Evolutionary conservation across 1,284 basidiomycete genomes (phyloP).

Genomic region (Amylostereum chailletii): DNA sequence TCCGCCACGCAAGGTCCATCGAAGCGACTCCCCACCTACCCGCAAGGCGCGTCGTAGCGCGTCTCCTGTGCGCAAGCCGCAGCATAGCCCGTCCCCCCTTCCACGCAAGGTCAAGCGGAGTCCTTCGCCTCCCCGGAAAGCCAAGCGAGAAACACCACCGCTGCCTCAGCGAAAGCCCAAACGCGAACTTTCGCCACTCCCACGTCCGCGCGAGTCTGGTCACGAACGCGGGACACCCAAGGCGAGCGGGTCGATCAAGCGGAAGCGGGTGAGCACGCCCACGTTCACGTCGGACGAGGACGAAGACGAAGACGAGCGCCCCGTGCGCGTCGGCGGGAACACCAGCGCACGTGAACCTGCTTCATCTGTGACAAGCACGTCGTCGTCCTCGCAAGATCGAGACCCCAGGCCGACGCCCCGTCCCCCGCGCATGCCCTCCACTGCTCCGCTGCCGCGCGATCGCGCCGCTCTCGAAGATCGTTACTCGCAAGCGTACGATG

Average conservation of each 20-base stretch:
- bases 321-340: constrained; percentile 2
- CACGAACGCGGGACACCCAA: constrained; percentile 15
- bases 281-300: constrained; percentile 59
- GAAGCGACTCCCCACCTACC: not conserved
- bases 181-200: not conserved
- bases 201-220: constrained; percentile 2
- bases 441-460: constrained; percentile 33
- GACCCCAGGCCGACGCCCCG: not conserved
- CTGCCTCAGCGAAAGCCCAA: constrained; percentile 1
- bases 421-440: constrained; percentile 11
- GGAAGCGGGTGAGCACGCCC: constrained; percentile 30
- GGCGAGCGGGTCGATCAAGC: constrained; percentile 15
- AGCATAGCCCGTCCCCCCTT: constrained; percentile 3
- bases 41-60: not conserved
- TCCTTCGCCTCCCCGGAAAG: not conserved
- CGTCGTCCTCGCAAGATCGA: constrained; percentile 1
- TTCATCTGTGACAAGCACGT: constrained; percentile 8
- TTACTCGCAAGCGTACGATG: constrained; percentile 40
- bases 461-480: constrained; percentile 38
- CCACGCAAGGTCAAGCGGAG: constrained; percentile 1
- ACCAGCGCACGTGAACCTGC: constrained; percentile 11
- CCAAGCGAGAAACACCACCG: not conserved
- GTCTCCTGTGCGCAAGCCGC: not conserved
- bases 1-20: not conserved
- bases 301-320: constrained; percentile 28